Evolutionary conservation across 1,284 basidiomycete genomes (phyloP), one percentile per base, ranked within the genome.

Genomic region (Boletus subluridellus): DNA sequence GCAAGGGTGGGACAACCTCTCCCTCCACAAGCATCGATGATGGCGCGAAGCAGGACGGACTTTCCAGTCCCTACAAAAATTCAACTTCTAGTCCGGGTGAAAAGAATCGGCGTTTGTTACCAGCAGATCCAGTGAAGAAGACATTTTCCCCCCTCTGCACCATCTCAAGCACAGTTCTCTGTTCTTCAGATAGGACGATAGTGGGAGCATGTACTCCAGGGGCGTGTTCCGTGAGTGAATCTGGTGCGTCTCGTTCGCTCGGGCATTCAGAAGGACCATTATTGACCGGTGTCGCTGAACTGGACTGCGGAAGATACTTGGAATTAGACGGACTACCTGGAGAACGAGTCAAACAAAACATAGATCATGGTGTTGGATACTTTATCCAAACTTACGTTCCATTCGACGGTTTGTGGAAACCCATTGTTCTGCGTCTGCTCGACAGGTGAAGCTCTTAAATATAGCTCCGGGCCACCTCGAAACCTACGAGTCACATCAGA

Each of bases 1-100:
- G 94, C 95, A 37, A 98, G 86, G 0, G 87, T 86, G 64, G 95
- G 89, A 0, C 77, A 71, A 0, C 77, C 73, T 67, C 73, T 84
- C 70, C 76, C 88, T 80, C 74, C 77, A 49, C 76, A 68, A 32
- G 74, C 77, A 77, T 80, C 79, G 69, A 98, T 96, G 61, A 97
- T 95, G 69, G 94, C 90, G 5, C 92, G 83, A n/a, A 98, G 80
- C 2, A 98, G 78, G 8, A 98, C 92, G 0, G 95, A 97, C 76
- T 98, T 98, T 53, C 95, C 95, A 9, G 95, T 97, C 55, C 94
- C 94, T 92, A 61, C 3, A 57, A 52, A 57, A 12, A n/a, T 12
- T 72, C 32, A 67, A 34, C 21, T 21, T 47, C 14, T n/a, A 47
- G 32, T 24, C 32, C 8, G 7, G 21, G 42, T 46, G 47, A 50